Conservation (phyloP, 2,329 filamentous ascomycete species). For the Nothomitra cinnamomea region DNA sequence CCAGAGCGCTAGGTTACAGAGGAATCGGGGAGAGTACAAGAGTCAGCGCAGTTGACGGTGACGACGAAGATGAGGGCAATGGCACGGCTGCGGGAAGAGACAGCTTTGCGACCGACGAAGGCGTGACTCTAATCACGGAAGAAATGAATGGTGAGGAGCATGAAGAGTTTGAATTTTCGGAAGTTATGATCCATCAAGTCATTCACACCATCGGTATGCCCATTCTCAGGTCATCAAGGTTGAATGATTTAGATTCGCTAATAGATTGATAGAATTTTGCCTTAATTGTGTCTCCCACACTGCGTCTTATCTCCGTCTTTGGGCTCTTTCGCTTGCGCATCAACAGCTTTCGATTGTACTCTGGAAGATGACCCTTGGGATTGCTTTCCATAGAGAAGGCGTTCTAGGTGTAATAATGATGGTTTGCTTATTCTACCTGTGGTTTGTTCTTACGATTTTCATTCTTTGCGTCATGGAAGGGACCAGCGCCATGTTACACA, state of each 20-base stretch:
- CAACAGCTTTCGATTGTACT: conserved; percentile 93
- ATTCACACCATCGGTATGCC: conserved; percentile 91
- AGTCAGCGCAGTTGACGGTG: conserved; percentile 78
- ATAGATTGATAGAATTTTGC: conserved; percentile 59
- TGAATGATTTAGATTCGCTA: background rate
- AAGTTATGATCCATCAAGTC: conserved; percentile 97
- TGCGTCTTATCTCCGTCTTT: conserved; percentile 93
- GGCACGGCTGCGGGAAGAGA: conserved; percentile 42
- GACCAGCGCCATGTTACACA: conserved; percentile 89
- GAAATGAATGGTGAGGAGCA: conserved; percentile 64
- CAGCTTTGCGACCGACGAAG: conserved; percentile 62
- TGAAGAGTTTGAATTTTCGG: conserved; percentile 92
- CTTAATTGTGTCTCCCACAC: conserved; percentile 98
- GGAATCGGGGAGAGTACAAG: conserved; percentile 78
- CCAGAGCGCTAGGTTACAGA: conserved; percentile 76
- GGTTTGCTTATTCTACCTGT: conserved; percentile 68
- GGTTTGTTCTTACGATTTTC: conserved; percentile 70
- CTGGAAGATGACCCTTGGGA: conserved; percentile 87
- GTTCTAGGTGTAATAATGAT: conserved; percentile 60
- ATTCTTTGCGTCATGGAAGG: conserved; percentile 92
- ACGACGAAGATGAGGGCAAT: conserved; percentile 42
- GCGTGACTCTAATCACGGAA: conserved; percentile 74
- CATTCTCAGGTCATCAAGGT: conserved; percentile 1
- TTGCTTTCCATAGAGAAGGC: conserved; percentile 51
- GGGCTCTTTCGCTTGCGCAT: conserved; percentile 92